Base-by-base conservation (phyloP, 306 rosid genomes). In the Quercus gilva region DNA sequence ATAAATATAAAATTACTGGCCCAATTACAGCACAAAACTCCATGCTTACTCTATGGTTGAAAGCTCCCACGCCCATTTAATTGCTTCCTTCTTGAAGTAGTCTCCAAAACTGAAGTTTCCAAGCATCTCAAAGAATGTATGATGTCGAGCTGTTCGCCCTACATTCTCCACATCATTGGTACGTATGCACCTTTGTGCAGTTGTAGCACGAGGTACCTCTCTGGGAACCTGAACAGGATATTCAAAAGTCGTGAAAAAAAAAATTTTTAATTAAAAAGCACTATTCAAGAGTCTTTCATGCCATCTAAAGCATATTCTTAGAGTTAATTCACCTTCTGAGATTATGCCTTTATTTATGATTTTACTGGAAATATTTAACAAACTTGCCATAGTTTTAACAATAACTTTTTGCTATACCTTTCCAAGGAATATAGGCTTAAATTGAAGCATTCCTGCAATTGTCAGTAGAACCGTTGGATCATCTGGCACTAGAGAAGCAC, bases 371-470 rank as follows among this genome's bases (percentile, higher is more conserved):
- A 71, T 53, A 73, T 21, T 17, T 21, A 43, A 15, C 5, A 26
- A 73, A 53, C 13, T 43, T 33, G 37, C 12, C 51, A 71, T 61
- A 21, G 31, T 33, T 28, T 59, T 19, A 78, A 29, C 43, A 58
- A 11, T 59, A 43, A 55, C 57, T 60, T 71, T 45, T 51, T 15
- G 45, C 17, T 70, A 74, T 51, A 92, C 91, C 94, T 91, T 93
- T 57, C 97, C 99, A 6, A 95, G 94, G 81, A 95, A 95, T 76
- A 90, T 88, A 59, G 95, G 97, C 78, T 95, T 95, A 84, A 92
- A 95, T 80, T 95, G 97, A 87, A 95, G 97, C 99, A 95, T 95
- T 49, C 99, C 97, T 37, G 98, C 99, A 69, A 95, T 92, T n/a
- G 98, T 95, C 74, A 95, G 87, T 21, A 91, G 88, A 82, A 92